Evolutionary conservation across 2,329 filamentous ascomycete species (phyloP).

Genomic region (Helicocarpus griseus): DNA sequence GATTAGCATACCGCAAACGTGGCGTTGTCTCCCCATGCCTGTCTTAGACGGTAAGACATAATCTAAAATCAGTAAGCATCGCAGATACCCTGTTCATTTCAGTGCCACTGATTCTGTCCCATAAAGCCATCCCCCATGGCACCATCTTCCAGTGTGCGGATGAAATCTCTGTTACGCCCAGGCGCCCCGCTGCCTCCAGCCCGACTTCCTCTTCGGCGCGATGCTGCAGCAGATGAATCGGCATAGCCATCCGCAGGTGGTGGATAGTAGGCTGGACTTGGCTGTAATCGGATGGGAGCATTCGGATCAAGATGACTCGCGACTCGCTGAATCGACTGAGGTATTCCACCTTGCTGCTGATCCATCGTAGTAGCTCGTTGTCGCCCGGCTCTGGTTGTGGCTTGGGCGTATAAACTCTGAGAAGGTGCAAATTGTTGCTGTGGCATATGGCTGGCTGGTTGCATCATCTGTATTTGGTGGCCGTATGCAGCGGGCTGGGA

Average conservation of each 20-base stretch:
- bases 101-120: constrained; percentile 64
- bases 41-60: too few relatives aligned
- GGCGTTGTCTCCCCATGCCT: too few relatives aligned
- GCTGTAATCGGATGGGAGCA: constrained; percentile 85
- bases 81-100: constrained; percentile 17
- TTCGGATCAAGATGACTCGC: constrained; percentile 93
- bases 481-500: constrained; percentile 61
- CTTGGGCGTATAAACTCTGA: constrained; percentile 64
- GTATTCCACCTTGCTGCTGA: constrained; percentile 85
- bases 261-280: constrained; percentile 93
- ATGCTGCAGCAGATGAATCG: constrained; percentile 47
- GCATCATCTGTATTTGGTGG: constrained; percentile 61
- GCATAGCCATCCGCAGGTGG: constrained; percentile 76
- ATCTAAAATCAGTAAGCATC: too few relatives aligned
- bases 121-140: constrained; percentile 90
- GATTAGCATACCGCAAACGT: too few relatives aligned
- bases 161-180: constrained; percentile 66
- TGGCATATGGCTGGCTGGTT: constrained; percentile 53
- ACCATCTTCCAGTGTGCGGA: constrained; percentile 86
- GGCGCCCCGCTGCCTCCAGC: constrained; percentile 36
- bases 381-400: constrained; percentile 65
- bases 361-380: constrained; percentile 96
- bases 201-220: constrained; percentile 66
- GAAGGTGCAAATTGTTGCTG: constrained; percentile 62
- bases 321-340: constrained; percentile 83